Percentiles rank a stretch among this genome's conserved stretches.
Evolutionary conservation across 768 basidiomycete genomes (phyloP).

Genomic region (Russula sp.): DNA sequence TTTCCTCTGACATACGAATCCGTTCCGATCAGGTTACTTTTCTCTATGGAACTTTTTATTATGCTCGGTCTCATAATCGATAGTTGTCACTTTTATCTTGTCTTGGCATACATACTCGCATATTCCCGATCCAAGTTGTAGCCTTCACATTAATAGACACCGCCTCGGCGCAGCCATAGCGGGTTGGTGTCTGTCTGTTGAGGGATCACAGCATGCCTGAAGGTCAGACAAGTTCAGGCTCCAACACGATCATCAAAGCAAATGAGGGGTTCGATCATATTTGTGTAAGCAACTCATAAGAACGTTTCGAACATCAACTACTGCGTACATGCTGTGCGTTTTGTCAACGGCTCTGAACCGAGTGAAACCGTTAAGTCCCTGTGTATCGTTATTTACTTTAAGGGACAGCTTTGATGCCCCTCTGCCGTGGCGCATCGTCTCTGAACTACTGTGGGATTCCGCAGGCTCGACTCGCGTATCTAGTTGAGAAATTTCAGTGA

Average conservation of each 20-base stretch:
- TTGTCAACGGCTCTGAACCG: neutral
- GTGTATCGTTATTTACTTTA: no score
- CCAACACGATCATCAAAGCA: neutral
- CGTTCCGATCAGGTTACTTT: neutral
- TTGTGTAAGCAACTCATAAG: no score
- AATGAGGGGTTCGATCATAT: neutral
- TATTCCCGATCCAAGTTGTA: slow-evolving; percentile 10
- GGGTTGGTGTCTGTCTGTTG: neutral
- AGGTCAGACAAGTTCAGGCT: neutral
- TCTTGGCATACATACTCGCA: slow-evolving; percentile 4
- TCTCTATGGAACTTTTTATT: neutral
- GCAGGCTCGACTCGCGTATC: neutral
- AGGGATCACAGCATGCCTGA: neutral
- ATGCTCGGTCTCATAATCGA: neutral
- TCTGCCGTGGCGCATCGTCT: no score
- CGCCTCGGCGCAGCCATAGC: neutral
- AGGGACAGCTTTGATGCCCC: no score
- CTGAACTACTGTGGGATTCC: neutral
- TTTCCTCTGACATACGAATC: slow-evolving; percentile 22
- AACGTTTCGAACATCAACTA: no score
- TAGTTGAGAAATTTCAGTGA: no score
- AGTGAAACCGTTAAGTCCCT: no score
- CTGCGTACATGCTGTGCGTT: neutral
- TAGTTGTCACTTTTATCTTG: slow-evolving; percentile 10
- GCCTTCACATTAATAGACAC: neutral